Evolutionary conservation across 1,284 basidiomycete genomes (phyloP), one percentile per base, ranked within the genome.

Genomic region (Ganoderma resinaceum): DNA sequence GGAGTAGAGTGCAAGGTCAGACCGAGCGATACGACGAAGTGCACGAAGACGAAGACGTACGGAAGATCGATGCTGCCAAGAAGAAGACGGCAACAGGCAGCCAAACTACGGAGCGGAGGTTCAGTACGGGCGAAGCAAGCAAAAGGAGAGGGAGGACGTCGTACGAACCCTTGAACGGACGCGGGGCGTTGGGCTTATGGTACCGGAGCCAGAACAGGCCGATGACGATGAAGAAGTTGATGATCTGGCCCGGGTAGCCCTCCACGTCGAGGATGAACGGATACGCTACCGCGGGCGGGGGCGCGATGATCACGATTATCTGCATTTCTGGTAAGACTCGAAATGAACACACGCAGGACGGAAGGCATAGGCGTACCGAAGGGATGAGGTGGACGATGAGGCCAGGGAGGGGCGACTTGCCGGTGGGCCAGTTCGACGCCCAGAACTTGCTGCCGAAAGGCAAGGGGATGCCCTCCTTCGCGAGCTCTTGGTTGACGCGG

Each of bases 251-350:
- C 9, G 89, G 89, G 72, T 90, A 90, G 8, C 86, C 86, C 72
- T 87, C 81, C 2, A 90, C 78, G 66, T 90, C 86, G 0, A 92
- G 82, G 69, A 90, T 83, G 77, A 92, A 91, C 12, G 89, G 82
- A 73, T 91, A 93, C 0, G 89, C 89, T 73, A 92, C 91, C 0
- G 87, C 86, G 0, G 89, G 85, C 6, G 91, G 91, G 0, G 88
- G 83, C 0, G 81, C 81, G 23, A 87, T 74, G 69, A 89, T 81
- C 69, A 89, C 81, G 20, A 84, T 78, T 23, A 90, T 78, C 87
- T 88, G 46, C n/a, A 12, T n/a, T 18, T 23, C 9, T 12, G 1
- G 46, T 49, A 23, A 49, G 46, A 26, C 46, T 26, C 46, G 11
- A 49, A 23, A 26, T 3, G 46, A 26, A 26, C 9, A 23, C 46